Base-by-base conservation (phyloP, 495 filamentous ascomycete species). In the Bathelium albidoporum region DNA sequence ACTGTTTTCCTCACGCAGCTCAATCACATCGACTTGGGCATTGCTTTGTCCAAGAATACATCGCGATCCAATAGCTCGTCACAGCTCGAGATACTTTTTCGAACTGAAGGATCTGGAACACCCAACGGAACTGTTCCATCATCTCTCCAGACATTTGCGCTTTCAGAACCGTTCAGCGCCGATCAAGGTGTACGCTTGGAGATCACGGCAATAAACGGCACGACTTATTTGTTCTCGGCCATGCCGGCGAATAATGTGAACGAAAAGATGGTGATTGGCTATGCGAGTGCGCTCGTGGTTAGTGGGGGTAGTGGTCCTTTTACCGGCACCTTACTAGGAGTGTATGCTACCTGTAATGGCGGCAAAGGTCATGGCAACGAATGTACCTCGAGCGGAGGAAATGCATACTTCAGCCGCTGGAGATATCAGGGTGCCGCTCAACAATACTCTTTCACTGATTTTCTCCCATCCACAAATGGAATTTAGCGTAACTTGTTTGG, bases 291-390 rank as follows among this genome's bases (percentile, higher is more conserved):
- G 59, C 72, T 70, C 1, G 66, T 71, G 32, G 73, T 82, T 5
- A 80, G 78, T 65, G 81, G 76, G 73, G 80, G 78, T 0, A 80
- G 78, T 65, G 81, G 76, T 73, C 80, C 78, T 0, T 82, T 81
- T 68, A 78, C 79, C 16, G 79, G 79, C 72, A 69, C 73, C 68
- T 65, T 83, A 26, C 64, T 81, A 1, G 80, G 81, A 0, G 70
- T 78, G 12, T 83, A 82, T 63, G 75, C 76, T 60, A 83, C 81
- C n/a, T 79, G 71, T 41, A 82, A 82, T 64, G 80, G 80, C 0
- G n/a, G 52, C n/a, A 72, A 75, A 10, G 66, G 73, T 22, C 75
- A 75, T 24, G 77, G 63, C 0, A 74, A 74, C 32, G 70, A 72
- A 32, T n/a, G n/a, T n/a, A n/a, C n/a, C n/a, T n/a, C n/a, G n/a